Conservation (phyloP, 2,329 filamentous ascomycete genomes). For the Pseudogymnoascus sp. region DNA sequence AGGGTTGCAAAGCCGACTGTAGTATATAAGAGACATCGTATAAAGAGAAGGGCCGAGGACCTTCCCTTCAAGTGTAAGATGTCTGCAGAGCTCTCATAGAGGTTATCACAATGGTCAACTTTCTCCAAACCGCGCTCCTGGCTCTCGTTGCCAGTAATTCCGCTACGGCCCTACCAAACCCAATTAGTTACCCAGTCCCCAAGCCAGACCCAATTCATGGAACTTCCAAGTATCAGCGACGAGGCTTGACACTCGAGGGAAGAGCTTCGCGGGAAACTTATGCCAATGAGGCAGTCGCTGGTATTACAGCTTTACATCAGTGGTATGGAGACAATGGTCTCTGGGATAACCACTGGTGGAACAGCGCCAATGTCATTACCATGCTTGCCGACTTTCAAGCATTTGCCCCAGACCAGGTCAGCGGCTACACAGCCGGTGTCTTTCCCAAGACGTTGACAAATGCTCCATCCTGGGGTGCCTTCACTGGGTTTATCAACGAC, state of each 20-base stretch:
- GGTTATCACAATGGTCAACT: neutral
- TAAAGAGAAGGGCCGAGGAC: neutral
- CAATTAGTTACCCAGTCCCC: neutral
- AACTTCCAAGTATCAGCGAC: slow-evolving; percentile 1
- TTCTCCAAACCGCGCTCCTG: neutral
- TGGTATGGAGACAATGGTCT: slow-evolving; percentile 55
- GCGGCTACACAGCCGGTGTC: slow-evolving; percentile 16
- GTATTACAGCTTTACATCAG: slow-evolving; percentile 41
- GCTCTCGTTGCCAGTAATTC: neutral
- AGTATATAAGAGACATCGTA: neutral
- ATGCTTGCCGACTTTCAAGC: slow-evolving; percentile 46
- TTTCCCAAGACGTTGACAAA: slow-evolving; percentile 21
- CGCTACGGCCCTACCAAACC: neutral
- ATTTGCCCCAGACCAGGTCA: slow-evolving; percentile 18
- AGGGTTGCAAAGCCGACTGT: neutral
- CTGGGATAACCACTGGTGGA: slow-evolving; percentile 65
- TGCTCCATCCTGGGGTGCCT: slow-evolving; percentile 25
- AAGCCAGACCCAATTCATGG: neutral
- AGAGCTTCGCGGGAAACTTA: slow-evolving; percentile 18
- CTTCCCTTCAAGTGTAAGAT: neutral
- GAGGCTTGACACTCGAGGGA: slow-evolving; percentile 6
- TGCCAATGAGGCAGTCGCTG: slow-evolving; percentile 23
- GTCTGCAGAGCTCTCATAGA: neutral
- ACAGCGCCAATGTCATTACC: slow-evolving; percentile 58
- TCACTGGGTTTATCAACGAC: slow-evolving; percentile 40